phyloP scores from a whole-genome alignment of 2,329 filamentous ascomycete genomes.

The Thelonectria olida region DNA sequence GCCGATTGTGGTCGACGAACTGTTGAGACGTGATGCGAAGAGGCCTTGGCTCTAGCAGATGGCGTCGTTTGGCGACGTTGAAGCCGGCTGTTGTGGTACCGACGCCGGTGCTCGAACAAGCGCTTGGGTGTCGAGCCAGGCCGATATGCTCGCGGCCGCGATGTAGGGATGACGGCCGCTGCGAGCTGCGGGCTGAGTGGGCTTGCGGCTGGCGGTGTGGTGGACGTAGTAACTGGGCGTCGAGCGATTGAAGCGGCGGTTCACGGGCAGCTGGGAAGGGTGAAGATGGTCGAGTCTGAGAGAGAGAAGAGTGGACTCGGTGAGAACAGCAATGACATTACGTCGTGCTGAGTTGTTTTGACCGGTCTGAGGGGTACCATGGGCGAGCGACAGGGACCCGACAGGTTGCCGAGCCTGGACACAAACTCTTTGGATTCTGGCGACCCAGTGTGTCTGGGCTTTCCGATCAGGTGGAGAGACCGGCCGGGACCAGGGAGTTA shows the following conservation, averaged over 20 bases:
- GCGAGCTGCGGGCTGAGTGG: conserved; percentile 41
- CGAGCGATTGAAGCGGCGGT: conserved; percentile 40
- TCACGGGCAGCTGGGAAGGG: conserved; percentile 42
- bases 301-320: conserved; percentile 52
- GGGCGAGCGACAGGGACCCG: conserved; percentile 40
- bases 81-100: conserved; percentile 38
- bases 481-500: conserved; percentile 17
- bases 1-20: conserved; percentile 27
- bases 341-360: conserved; percentile 53
- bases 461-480: conserved; percentile 36
- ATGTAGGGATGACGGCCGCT: conserved; percentile 41
- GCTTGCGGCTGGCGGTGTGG: conserved; percentile 42
- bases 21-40: conserved; percentile 25
- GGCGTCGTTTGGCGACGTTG: conserved; percentile 25
- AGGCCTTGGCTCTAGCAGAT: conserved; percentile 30
- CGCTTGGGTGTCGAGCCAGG: conserved; percentile 33
- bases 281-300: conserved; percentile 48
- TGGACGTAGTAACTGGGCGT: conserved; percentile 42
- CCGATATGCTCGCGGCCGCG: conserved; percentile 41
- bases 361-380: conserved; percentile 53
- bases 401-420: conserved; percentile 36
- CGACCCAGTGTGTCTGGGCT: conserved; percentile 38
- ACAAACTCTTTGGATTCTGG: conserved; percentile 33
- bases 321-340: conserved; percentile 49
- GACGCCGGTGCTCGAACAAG: conserved; percentile 23